Percentiles rank a stretch among this genome's conserved stretches.
Evolutionary conservation across 352 stramenopile species (phyloP).

Genomic region (Phytophthora litchii): DNA sequence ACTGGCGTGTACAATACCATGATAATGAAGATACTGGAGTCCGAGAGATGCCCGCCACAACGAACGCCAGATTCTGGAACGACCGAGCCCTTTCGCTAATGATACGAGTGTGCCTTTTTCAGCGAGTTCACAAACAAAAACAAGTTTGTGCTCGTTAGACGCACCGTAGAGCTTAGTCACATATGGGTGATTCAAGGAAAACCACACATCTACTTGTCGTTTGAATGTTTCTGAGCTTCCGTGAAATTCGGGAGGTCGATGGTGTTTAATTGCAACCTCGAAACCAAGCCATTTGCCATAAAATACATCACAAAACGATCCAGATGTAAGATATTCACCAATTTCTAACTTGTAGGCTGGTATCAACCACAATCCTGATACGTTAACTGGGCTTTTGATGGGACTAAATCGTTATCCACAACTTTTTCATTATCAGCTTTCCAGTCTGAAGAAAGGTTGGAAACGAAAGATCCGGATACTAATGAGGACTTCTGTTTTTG

Average conservation of each 20-base stretch:
- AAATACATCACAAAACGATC: conserved; percentile 18
- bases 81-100: no score
- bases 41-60: no score
- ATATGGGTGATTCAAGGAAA: conserved; percentile 28
- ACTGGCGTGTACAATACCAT: no score
- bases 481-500: not conserved
- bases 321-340: not conserved
- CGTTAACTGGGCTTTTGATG: not conserved
- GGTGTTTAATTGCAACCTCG: conserved; percentile 19
- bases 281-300: conserved; percentile 20
- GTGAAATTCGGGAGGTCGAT: not conserved
- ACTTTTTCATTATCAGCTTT: no score
- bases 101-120: no score
- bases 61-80: no score
- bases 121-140: not conserved
- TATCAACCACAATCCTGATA: conserved; percentile 6
- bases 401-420: not conserved
- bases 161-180: conserved; percentile 13
- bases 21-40: no score
- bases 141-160: not conserved
- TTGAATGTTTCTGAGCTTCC: conserved; percentile 1
- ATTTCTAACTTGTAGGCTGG: conserved; percentile 13
- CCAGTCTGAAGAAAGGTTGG: no score
- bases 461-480: no score
- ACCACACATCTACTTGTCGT: conserved; percentile 30